Conservation (phyloP, 139 green algal genomes). For the Dunaliella sp. region DNA sequence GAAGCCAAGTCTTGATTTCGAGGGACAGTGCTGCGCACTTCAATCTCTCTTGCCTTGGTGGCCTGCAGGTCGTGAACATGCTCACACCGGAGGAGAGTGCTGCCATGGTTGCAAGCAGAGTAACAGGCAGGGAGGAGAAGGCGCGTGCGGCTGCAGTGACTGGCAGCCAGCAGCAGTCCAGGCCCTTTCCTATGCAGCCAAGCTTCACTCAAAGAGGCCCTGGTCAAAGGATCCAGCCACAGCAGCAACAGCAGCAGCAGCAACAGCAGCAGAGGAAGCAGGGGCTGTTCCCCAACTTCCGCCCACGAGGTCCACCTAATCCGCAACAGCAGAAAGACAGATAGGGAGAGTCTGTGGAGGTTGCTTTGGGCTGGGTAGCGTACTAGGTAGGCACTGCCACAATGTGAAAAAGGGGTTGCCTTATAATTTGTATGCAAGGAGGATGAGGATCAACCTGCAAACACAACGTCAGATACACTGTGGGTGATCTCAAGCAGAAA, state of each 20-base stretch:
- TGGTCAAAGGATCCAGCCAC: not conserved
- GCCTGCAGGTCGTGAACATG: not conserved
- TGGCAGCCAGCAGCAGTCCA: too few relatives aligned
- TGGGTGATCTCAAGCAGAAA: not conserved
- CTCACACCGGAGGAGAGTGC: not conserved
- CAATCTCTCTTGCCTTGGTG: too few relatives aligned
- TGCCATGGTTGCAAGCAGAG: not conserved
- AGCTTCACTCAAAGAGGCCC: not conserved
- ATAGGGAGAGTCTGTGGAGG: not conserved
- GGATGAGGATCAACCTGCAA: too few relatives aligned
- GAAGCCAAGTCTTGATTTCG: too few relatives aligned
- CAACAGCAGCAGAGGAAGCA: not conserved
- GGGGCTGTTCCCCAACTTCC: not conserved
- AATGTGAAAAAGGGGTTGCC: not conserved
- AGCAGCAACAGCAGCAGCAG: not conserved
- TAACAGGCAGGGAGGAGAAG: too few relatives aligned
- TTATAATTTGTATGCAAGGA: too few relatives aligned
- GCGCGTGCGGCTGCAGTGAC: too few relatives aligned
- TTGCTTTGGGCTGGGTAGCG: too few relatives aligned
- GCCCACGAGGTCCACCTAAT: not conserved
- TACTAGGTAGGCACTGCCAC: too few relatives aligned
- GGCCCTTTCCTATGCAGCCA: not conserved
- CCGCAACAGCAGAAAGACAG: not conserved
- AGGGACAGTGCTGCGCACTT: too few relatives aligned
- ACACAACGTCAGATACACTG: not conserved